Conservation (phyloP, 2,329 filamentous ascomycete species). For the Colletotrichum coccodes region DNA sequence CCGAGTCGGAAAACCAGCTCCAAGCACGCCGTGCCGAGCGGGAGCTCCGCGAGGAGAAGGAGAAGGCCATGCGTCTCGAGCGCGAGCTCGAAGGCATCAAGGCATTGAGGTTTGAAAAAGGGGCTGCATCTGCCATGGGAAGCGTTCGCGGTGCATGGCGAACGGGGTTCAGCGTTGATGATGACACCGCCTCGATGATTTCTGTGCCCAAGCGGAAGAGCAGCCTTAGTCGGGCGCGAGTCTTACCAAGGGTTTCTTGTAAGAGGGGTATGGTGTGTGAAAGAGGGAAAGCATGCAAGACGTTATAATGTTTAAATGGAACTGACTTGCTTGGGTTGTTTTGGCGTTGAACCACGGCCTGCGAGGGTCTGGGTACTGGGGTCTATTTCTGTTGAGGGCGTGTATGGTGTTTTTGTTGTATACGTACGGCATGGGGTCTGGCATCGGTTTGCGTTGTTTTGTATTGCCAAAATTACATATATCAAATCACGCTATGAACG, state of each 20-base stretch:
- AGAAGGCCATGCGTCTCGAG: conserved; percentile 84
- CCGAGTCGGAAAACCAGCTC: conserved; percentile 84
- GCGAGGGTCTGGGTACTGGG: background rate
- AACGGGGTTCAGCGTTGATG: conserved; percentile 48
- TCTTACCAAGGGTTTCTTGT: conserved; percentile 83
- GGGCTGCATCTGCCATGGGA: conserved; percentile 45
- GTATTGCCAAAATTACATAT: conserved; percentile 13
- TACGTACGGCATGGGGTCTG: conserved; percentile 10
- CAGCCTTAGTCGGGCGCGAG: conserved; percentile 71
- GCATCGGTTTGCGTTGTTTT: conserved; percentile 15
- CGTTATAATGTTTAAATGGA: conserved; percentile 29
- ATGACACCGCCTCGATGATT: conserved; percentile 51
- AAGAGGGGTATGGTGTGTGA: conserved; percentile 30
- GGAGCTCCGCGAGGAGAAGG: conserved; percentile 88
- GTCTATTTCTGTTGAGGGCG: background rate
- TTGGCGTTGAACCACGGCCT: conserved; percentile 17
- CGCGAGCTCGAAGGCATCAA: conserved; percentile 89
- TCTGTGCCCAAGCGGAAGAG: conserved; percentile 74
- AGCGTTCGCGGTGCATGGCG: conserved; percentile 43
- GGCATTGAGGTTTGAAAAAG: conserved; percentile 75
- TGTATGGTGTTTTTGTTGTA: conserved; percentile 22
- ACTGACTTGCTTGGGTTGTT: conserved; percentile 1
- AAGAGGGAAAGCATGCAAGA: conserved; percentile 6
- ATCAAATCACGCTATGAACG: background rate
- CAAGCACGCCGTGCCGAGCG: conserved; percentile 86